Conservation (phyloP, 148 eudicot genomes). For the Euryodendron excelsum region DNA sequence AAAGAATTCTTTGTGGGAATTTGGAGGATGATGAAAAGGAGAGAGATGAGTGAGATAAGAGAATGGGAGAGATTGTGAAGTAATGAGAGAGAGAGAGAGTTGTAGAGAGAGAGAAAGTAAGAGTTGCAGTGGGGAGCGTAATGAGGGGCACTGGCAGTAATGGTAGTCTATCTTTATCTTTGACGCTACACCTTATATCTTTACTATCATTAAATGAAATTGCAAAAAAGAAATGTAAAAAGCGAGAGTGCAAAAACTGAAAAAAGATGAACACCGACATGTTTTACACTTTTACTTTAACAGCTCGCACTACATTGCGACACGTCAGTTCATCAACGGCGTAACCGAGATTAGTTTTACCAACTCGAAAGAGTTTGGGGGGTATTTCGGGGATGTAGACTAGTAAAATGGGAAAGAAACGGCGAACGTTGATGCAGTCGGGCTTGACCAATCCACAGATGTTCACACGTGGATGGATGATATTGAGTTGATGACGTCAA, state of each 20-base stretch:
- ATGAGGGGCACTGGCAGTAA: not conserved
- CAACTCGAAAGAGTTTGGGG: too few relatives aligned
- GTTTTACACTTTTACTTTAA: slow-evolving; percentile 17
- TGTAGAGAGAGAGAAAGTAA: not conserved
- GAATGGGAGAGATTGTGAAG: too few relatives aligned
- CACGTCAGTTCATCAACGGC: not conserved
- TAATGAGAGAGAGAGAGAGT: not conserved
- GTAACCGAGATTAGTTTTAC: too few relatives aligned
- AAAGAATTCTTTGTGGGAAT: not conserved
- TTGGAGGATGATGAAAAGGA: not conserved
- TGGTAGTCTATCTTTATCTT: too few relatives aligned
- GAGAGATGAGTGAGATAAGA: not conserved
- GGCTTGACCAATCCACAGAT: too few relatives aligned
- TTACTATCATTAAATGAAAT: not conserved
- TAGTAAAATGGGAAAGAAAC: too few relatives aligned
- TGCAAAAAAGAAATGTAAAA: not conserved
- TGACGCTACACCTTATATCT: not conserved
- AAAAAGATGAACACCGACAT: slow-evolving; percentile 24
- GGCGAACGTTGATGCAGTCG: too few relatives aligned
- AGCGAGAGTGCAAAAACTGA: not conserved
- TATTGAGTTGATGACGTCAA: too few relatives aligned
- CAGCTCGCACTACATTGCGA: not conserved
- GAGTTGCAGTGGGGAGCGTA: not conserved
- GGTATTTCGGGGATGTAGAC: too few relatives aligned
- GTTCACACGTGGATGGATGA: too few relatives aligned